Conservation (phyloP, 768 basidiomycete genomes). For the Wakefieldia striispora region DNA sequence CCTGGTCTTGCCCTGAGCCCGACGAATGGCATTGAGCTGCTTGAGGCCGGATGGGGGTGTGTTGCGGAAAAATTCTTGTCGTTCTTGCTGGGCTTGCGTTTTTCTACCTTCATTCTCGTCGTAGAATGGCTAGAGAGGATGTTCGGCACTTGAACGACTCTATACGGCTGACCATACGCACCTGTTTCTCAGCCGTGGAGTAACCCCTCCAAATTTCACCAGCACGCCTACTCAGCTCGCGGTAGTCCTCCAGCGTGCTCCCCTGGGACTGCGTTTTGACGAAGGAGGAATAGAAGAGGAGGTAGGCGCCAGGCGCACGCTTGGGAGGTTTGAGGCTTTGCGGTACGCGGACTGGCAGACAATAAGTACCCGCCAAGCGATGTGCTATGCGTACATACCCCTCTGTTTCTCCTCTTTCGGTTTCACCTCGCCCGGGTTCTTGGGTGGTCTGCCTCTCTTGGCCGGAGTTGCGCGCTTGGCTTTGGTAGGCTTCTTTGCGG, state of each 20-base stretch:
- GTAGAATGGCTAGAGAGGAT: slow-evolving; percentile 24
- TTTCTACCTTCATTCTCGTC: slow-evolving; percentile 20
- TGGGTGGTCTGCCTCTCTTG: slow-evolving; percentile 9
- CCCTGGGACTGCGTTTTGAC: slow-evolving; percentile 1
- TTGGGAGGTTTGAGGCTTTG: slow-evolving; percentile 26
- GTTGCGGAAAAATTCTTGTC: slow-evolving; percentile 29
- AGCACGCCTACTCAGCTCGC: slow-evolving; percentile 19
- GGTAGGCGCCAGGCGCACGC: slow-evolving; percentile 24
- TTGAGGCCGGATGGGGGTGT: slow-evolving; percentile 18
- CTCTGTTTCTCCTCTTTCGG: background rate
- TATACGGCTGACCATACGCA: slow-evolving; percentile 9
- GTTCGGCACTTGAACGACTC: background rate
- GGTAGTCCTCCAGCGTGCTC: background rate
- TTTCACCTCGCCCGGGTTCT: background rate
- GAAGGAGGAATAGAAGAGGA: slow-evolving; percentile 24
- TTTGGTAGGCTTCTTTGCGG: background rate
- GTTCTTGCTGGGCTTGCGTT: slow-evolving; percentile 17
- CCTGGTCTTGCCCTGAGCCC: slow-evolving; percentile 23
- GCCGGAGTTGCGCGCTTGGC: background rate
- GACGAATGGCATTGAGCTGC: slow-evolving; percentile 34
- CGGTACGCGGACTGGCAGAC: slow-evolving; percentile 13
- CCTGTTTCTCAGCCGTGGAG: slow-evolving; percentile 37
- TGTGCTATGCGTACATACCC: slow-evolving; percentile 10
- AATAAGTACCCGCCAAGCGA: slow-evolving; percentile 1
- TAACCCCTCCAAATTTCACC: slow-evolving; percentile 31